Evolutionary conservation across 805 yeast species (phyloP).

Genomic region (Hanseniaspora lachancei): DNA sequence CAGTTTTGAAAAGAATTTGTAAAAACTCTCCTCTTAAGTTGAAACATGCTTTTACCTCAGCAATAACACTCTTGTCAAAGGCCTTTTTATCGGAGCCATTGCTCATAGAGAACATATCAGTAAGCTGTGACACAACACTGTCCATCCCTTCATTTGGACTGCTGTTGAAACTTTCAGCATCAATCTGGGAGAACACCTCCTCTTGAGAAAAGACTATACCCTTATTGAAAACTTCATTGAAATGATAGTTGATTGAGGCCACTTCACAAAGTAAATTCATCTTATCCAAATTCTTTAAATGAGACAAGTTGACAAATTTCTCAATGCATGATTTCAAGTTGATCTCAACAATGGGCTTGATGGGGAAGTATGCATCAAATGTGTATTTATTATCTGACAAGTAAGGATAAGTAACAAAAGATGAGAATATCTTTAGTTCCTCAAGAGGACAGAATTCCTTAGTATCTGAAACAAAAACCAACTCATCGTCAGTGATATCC

Average conservation of each 20-base stretch:
- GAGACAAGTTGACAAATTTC: not conserved
- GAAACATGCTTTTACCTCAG: slow-evolving; percentile 11
- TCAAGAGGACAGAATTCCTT: slow-evolving; percentile 8
- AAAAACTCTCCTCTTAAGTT: slow-evolving; percentile 11
- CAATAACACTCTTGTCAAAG: not conserved
- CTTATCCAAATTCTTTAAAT: not conserved
- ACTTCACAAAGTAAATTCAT: slow-evolving; percentile 3
- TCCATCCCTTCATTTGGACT: not conserved
- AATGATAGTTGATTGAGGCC: slow-evolving; percentile 9
- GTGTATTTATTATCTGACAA: slow-evolving; percentile 7
- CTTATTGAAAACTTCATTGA: slow-evolving; percentile 10
- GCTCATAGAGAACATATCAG: not conserved
- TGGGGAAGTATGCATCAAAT: slow-evolving; percentile 2
- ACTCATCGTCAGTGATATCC: slow-evolving; percentile 1
- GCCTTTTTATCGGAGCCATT: not conserved
- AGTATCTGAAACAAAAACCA: slow-evolving; percentile 4
- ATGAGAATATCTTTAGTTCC: not conserved
- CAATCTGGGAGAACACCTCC: not conserved
- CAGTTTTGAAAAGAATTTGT: slow-evolving; percentile 10
- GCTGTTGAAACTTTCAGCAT: not conserved
- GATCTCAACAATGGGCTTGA: slow-evolving; percentile 8
- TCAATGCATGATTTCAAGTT: slow-evolving; percentile 9
- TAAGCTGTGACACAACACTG: not conserved
- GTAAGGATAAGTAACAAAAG: slow-evolving; percentile 9
- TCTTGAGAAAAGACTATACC: slow-evolving; percentile 8